Base-by-base conservation (phyloP, 1,284 basidiomycete species). In the Waitea zeae region DNA sequence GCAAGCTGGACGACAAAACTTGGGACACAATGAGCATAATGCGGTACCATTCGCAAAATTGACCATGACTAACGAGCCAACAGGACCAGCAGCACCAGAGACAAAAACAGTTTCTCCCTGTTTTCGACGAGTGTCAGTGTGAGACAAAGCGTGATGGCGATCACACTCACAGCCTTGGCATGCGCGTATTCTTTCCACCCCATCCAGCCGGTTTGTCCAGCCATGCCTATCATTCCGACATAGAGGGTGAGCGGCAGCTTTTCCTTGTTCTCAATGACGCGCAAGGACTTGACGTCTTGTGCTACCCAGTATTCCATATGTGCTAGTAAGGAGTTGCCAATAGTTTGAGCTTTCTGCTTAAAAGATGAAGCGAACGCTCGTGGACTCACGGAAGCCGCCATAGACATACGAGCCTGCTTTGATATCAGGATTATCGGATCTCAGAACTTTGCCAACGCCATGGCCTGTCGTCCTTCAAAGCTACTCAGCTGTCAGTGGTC, bases 1-100 rank as follows among this genome's bases (percentile, higher is more conserved):
- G 71, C 74, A n/a, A 78, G 57, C 52, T 82, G 70, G 17, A 63
- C 58, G 12, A 68, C 63, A 13, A 64, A 26, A n/a, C n/a, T n/a
- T n/a, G n/a, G n/a, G n/a, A n/a, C n/a, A n/a, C n/a, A n/a, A n/a
- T n/a, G n/a, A n/a, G n/a, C n/a, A n/a, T n/a, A n/a, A n/a, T n/a
- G n/a, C n/a, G n/a, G n/a, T n/a, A n/a, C n/a, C n/a, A n/a, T n/a
- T n/a, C n/a, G n/a, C n/a, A n/a, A n/a, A n/a, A n/a, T n/a, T n/a
- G n/a, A n/a, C n/a, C n/a, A n/a, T n/a, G n/a, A n/a, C n/a, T n/a
- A 26, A 7, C 22, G 22, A 17, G n/a, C 30, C 17, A 9, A n/a
- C 17, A 11, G 7, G 32, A 43, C 43, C 46, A 20, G 46, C 34
- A 2, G 38, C 46, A 9, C 40, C 15, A 3, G 42, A 43, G 4